Conservation (phyloP, 768 basidiomycete genomes). For the Lactifluus echinatus region DNA sequence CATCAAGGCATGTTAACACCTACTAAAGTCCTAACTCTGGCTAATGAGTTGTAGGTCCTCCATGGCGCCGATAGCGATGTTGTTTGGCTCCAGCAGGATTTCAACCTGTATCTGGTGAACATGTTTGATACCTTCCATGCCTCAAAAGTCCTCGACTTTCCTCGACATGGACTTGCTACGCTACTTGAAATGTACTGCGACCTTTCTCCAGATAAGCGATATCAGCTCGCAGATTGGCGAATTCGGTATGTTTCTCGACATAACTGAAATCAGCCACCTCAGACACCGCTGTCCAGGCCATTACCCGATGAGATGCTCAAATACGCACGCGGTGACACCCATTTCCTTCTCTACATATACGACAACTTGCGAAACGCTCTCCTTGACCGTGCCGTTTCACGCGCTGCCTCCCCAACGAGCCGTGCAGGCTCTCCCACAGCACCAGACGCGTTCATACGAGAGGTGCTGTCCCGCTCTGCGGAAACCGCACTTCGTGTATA, state of each 20-base stretch:
- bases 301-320: conserved; percentile 80
- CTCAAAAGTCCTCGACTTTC: conserved; percentile 78
- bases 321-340: conserved; percentile 95
- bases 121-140: conserved; percentile 98
- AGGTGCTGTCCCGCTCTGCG: conserved; percentile 63
- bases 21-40: background rate
- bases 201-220: conserved; percentile 88
- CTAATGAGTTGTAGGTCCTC: conserved; percentile 50
- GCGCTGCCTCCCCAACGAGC: conserved; percentile 26
- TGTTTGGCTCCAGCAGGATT: conserved; percentile 93
- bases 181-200: conserved; percentile 85
- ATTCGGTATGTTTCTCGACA: conserved; percentile 48
- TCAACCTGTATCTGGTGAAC: conserved; percentile 88
- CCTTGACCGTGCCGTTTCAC: conserved; percentile 50
- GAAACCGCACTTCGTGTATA: conserved; percentile 71
- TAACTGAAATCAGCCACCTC: background rate
- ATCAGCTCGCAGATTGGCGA: conserved; percentile 96
- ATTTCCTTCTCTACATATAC: conserved; percentile 89
- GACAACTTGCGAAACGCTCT: conserved; percentile 85
- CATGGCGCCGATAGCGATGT: conserved; percentile 95
- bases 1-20: conserved; percentile 55
- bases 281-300: conserved; percentile 38
- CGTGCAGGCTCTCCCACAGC: conserved; percentile 16
- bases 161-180: conserved; percentile 74
- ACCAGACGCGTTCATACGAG: conserved; percentile 39